Evolutionary conservation across 1,284 basidiomycete genomes (phyloP).

Genomic region (Coriolopsis trogii): DNA sequence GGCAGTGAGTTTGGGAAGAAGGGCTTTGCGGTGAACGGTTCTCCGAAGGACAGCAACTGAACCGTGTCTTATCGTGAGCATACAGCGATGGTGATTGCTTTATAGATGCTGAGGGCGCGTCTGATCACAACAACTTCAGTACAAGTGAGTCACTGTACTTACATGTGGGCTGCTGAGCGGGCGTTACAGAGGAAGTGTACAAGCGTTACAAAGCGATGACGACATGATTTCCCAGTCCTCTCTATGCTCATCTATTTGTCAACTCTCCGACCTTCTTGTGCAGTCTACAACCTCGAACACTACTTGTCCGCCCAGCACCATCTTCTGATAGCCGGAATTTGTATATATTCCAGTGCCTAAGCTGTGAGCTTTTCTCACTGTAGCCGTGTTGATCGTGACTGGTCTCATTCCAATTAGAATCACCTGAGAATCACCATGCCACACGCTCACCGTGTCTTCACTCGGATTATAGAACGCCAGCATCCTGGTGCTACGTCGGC

Average conservation of each 20-base stretch:
- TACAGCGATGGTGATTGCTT: neutral
- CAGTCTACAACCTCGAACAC: neutral
- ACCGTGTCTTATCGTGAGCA: neutral
- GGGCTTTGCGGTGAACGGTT: too few relatives aligned
- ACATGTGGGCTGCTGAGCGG: too few relatives aligned
- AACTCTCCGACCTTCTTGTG: neutral
- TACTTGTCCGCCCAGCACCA: too few relatives aligned
- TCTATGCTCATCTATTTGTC: neutral
- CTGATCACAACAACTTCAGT: too few relatives aligned
- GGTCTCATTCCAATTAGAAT: neutral
- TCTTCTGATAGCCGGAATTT: too few relatives aligned
- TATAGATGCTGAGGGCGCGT: too few relatives aligned
- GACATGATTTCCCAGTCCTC: conserved; percentile 7
- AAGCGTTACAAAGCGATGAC: conserved; percentile 2
- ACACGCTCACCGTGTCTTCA: conserved; percentile 33
- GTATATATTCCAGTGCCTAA: too few relatives aligned
- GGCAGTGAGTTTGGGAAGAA: too few relatives aligned
- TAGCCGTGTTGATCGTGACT: neutral
- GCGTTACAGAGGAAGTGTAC: neutral
- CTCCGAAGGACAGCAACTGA: too few relatives aligned
- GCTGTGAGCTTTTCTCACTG: too few relatives aligned
- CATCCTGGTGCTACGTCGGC: conserved; percentile 53
- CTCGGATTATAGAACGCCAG: conserved; percentile 47
- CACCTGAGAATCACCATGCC: conserved; percentile 6
- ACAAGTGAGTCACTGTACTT: too few relatives aligned